Base-by-base conservation (phyloP, 2,329 filamentous ascomycete species). In the Alternaria triticina region DNA sequence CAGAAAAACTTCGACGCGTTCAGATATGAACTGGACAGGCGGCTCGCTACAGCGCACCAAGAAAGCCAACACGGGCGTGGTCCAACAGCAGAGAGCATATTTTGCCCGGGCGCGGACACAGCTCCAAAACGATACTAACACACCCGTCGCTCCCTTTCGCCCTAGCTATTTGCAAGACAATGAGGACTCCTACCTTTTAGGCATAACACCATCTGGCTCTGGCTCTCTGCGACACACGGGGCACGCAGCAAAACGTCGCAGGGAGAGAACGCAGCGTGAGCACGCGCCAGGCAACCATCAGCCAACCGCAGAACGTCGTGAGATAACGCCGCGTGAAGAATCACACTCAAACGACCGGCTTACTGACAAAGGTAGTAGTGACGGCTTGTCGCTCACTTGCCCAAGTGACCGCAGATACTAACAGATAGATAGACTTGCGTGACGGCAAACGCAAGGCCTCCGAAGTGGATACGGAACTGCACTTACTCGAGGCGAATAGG, bases 11-110 rank as follows among this genome's bases (percentile, higher is more conserved):
- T 8, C 5, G 27, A 50, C 20, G 25, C 15, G 12, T 23, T 13
- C 3, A 40, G 36, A 44, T 13, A 85, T 85, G 83, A 84, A 85
- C 59, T 85, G 83, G 83, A 85, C 82, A 0, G 83, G 83, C 27
- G 83, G 83, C 5, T 79, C 77, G 27, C 68, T 82, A 30, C 80
- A 80, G 62, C 76, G 79, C 54, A 77, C 73, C 27, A 79, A 75
- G 55, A 78, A 77, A 51, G 77, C 75, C 28, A 75, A 75, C 61
- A 79, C 78, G 58, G 72, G 77, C 15, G 68, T 76, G 15, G 30
- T 77, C 5, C 77, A 81, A 60, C 79, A 77, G 63, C 83, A 85
- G 67, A 84, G 80, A 68, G 79, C 81, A 17, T 80, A 84, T 66
- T 85, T 85, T 62, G 83, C 82, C 6, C 81, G 76, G 65, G 76